Evolutionary conservation across 164 flowering plant genomes (phyloP).

Genomic region (Pachysandra terminalis): DNA sequence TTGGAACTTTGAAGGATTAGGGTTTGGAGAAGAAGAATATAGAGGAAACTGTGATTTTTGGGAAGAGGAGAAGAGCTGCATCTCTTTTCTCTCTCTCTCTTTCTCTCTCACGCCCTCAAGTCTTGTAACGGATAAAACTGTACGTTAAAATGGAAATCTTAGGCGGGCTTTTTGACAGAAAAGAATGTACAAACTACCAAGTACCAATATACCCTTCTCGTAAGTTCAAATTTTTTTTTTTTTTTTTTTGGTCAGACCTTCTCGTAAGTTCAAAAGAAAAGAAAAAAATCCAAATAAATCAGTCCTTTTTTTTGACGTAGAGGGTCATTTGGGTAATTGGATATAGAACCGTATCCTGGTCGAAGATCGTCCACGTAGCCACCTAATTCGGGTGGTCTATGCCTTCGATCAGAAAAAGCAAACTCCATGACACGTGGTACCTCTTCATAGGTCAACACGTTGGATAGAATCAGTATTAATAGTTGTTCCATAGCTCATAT

Average conservation of each 20-base stretch:
- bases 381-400: not conserved
- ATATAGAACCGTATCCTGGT: conserved; percentile 10
- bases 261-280: too few species aligned
- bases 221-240: too few species aligned
- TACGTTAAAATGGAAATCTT: conserved; percentile 1
- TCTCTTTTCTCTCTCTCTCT: too few species aligned
- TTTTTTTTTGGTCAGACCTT: too few species aligned
- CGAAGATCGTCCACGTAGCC: conserved; percentile 24
- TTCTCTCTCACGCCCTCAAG: conserved; percentile 2
- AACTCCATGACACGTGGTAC: conserved; percentile 30
- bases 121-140: conserved; percentile 16
- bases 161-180: conserved; percentile 18
- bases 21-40: conserved; percentile 35
- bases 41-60: conserved; percentile 27
- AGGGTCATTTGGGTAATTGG: too few species aligned
- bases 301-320: too few species aligned
- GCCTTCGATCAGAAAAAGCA: not conserved
- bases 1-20: conserved; percentile 30
- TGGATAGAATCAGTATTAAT: too few species aligned
- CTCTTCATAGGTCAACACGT: too few species aligned
- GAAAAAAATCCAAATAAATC: too few species aligned
- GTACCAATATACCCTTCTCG: conserved; percentile 20
- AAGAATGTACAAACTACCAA: not conserved
- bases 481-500: too few species aligned
- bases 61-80: conserved; percentile 27